These are phyloP conservation scores for Trichaptum fuscoviolaceum DNA, from an alignment of 768 basidiomycete genomes.

Conservation along the genomic window DNA sequence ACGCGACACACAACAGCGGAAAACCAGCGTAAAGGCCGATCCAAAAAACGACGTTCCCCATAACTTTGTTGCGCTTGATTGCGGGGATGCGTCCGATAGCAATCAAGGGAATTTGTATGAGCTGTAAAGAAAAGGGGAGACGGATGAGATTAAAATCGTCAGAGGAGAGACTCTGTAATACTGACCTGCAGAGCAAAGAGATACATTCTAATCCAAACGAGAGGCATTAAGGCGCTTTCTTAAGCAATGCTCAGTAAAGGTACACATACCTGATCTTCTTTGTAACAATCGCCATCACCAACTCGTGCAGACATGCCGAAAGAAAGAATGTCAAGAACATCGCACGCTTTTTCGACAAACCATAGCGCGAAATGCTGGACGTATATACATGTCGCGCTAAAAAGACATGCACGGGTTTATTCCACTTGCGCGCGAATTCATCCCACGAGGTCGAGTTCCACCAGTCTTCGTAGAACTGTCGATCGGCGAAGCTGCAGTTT, in stretches of 20 bases:
- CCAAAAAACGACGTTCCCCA: slow-evolving; percentile 92
- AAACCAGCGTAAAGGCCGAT: slow-evolving; percentile 87
- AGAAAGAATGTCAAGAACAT: slow-evolving; percentile 92
- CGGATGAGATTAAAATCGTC: slow-evolving; percentile 1
- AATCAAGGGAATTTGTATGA: slow-evolving; percentile 91
- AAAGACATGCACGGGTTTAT: slow-evolving; percentile 93
- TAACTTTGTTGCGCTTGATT: slow-evolving; percentile 73
- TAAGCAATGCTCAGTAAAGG: not conserved
- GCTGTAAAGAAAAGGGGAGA: slow-evolving; percentile 32
- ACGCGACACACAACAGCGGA: slow-evolving; percentile 85
- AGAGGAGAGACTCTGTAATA: slow-evolving; percentile 6
- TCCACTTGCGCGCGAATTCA: slow-evolving; percentile 98
- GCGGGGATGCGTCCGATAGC: slow-evolving; percentile 68
- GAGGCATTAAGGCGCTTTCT: not conserved
- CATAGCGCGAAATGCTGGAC: slow-evolving; percentile 73
- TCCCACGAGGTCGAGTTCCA: slow-evolving; percentile 99
- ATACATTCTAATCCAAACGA: slow-evolving; percentile 55
- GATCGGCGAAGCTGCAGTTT: slow-evolving; percentile 80
- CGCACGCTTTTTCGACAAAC: slow-evolving; percentile 71
- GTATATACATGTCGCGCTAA: slow-evolving; percentile 94
- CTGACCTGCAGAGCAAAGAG: slow-evolving; percentile 71
- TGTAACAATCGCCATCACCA: slow-evolving; percentile 95
- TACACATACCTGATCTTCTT: slow-evolving; percentile 79
- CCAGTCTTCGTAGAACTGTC: slow-evolving; percentile 97
- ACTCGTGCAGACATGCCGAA: slow-evolving; percentile 85